Conservation (phyloP, 2,329 filamentous ascomycete species). For the Aspergillus brasiliensis region DNA sequence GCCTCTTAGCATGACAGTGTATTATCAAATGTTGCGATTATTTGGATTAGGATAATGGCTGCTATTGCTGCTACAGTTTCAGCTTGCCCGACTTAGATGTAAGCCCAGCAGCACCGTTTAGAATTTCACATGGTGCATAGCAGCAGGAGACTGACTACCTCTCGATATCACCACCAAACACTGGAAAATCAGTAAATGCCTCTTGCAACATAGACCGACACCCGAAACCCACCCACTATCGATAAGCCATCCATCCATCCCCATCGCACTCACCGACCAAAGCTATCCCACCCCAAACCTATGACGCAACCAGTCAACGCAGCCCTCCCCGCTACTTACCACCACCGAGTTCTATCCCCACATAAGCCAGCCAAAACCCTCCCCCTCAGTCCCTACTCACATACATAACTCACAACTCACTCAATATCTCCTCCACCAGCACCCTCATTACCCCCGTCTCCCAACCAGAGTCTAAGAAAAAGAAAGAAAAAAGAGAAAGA, state of each 20-base stretch:
- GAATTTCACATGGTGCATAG: too few relatives aligned
- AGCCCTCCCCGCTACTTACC: neutral
- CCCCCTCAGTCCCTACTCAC: neutral
- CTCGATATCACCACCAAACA: too few relatives aligned
- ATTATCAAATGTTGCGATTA: conserved; percentile 15
- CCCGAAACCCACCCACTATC: neutral
- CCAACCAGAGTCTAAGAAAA: conserved; percentile 4
- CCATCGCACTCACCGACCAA: neutral
- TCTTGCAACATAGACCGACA: neutral
- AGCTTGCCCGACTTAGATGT: neutral
- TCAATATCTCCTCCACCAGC: neutral
- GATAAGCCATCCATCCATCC: neutral
- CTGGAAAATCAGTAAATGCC: too few relatives aligned
- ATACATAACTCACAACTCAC: neutral
- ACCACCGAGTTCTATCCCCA: neutral
- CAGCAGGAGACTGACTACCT: too few relatives aligned
- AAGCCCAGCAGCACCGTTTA: too few relatives aligned
- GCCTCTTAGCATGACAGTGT: conserved; percentile 16
- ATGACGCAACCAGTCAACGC: neutral
- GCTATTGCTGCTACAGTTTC: neutral
- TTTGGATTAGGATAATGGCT: neutral
- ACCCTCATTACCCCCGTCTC: neutral
- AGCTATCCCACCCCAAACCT: neutral
- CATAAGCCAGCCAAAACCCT: too few relatives aligned
- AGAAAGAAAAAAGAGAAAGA: conserved; percentile 2